Conservation (phyloP, 108 stramenopile genomes). For the Fragilariopsis cylindrus region DNA sequence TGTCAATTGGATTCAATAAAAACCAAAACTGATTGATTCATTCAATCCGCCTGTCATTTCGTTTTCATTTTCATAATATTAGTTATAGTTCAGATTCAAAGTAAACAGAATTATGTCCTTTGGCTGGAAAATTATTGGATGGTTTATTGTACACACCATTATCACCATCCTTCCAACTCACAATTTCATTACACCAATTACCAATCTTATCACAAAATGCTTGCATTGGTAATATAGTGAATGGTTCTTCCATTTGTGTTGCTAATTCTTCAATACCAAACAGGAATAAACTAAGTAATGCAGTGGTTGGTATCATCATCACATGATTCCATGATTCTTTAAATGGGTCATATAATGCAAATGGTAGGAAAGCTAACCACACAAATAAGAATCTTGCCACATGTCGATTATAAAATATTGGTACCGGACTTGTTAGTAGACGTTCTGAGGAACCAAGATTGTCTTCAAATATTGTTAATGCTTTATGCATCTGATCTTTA, state of each 20-base stretch:
- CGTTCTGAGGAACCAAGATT: slow-evolving; percentile 66
- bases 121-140: no score
- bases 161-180: slow-evolving; percentile 26
- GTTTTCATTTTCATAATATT: no score
- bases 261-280: slow-evolving; percentile 89
- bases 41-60: no score
- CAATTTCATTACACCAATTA: slow-evolving; percentile 39
- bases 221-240: slow-evolving; percentile 68
- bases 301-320: slow-evolving; percentile 67
- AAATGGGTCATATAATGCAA: slow-evolving; percentile 78
- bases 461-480: slow-evolving; percentile 74
- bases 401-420: slow-evolving; percentile 72
- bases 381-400: slow-evolving; percentile 78
- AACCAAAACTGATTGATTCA: no score
- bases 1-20: no score
- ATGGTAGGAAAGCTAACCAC: slow-evolving; percentile 73
- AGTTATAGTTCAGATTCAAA: slow-evolving; percentile 1
- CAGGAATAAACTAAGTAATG: slow-evolving; percentile 59
- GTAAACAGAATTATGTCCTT: slow-evolving; percentile 18
- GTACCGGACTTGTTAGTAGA: slow-evolving; percentile 68
- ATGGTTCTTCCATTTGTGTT: slow-evolving; percentile 84
- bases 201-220: slow-evolving; percentile 63
- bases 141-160: slow-evolving; percentile 21
- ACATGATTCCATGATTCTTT: slow-evolving; percentile 72
- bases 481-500: slow-evolving; percentile 69